A percentile compares a stretch with the other conserved stretches of the same genome.
Evolutionary conservation across 2,329 filamentous ascomycete species (phyloP).

Genomic region (Ustulina deusta): DNA sequence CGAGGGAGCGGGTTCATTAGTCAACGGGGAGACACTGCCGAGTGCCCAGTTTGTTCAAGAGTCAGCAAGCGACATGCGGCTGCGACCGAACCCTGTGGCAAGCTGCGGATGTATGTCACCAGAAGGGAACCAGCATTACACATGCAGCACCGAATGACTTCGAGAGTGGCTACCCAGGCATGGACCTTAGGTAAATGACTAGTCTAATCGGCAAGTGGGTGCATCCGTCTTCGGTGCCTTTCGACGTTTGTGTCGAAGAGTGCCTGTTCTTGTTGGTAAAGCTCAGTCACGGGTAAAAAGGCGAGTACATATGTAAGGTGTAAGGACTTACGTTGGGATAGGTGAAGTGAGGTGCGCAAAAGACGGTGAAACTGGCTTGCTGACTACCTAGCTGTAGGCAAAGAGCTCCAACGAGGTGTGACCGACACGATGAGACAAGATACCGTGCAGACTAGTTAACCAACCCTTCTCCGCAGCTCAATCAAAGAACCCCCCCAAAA

Average conservation of each 20-base stretch:
- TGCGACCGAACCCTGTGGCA: slow-evolving; percentile 35
- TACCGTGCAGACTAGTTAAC: slow-evolving; percentile 8
- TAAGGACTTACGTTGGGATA: slow-evolving; percentile 21
- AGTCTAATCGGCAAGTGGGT: slow-evolving; percentile 8
- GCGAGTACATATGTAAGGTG: background rate
- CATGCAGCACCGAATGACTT: slow-evolving; percentile 31
- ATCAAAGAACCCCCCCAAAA: background rate
- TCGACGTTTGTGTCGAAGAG: slow-evolving; percentile 5
- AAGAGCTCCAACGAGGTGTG: slow-evolving; percentile 19
- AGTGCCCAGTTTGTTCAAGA: slow-evolving; percentile 21
- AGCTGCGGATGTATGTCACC: slow-evolving; percentile 31
- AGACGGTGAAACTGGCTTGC: slow-evolving; percentile 16
- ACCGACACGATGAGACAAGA: slow-evolving; percentile 15
- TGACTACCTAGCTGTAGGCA: slow-evolving; percentile 10
- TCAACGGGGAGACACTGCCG: slow-evolving; percentile 34
- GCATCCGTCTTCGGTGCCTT: slow-evolving; percentile 10
- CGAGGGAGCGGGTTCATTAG: slow-evolving; percentile 30
- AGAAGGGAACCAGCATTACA: slow-evolving; percentile 34
- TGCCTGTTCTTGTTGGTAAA: slow-evolving; percentile 13
- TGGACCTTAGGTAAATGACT: slow-evolving; percentile 18
- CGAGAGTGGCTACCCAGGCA: slow-evolving; percentile 19
- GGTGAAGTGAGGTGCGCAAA: slow-evolving; percentile 9
- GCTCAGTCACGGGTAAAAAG: background rate
- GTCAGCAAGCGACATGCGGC: slow-evolving; percentile 36
- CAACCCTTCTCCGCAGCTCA: slow-evolving; percentile 24